A percentile compares a stretch with the other conserved stretches of the same genome.
Conservation (phyloP, 108 stramenopile genomes). For the Skeletonema menzelii region DNA sequence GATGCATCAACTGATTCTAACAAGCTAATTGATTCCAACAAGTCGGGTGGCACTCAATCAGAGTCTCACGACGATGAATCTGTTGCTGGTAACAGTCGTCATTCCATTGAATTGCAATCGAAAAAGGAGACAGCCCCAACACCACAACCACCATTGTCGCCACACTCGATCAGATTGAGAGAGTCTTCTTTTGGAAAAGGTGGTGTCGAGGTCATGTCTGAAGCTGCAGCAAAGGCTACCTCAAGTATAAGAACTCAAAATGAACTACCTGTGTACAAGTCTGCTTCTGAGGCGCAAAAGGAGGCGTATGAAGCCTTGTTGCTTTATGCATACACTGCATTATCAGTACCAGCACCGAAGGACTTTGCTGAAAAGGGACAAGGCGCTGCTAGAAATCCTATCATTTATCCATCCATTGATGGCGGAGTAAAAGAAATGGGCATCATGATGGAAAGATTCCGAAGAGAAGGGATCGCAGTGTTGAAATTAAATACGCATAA, state of each 20-base stretch:
- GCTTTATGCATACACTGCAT: constrained; percentile 39
- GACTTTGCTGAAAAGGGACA: constrained; percentile 35
- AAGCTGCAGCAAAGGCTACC: neutral
- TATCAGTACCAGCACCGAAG: constrained; percentile 28
- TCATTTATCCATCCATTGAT: constrained; percentile 20
- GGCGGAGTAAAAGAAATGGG: constrained; percentile 41
- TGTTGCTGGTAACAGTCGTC: neutral
- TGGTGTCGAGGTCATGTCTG: neutral
- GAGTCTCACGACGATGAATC: neutral
- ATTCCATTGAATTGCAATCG: neutral
- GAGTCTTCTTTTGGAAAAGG: neutral
- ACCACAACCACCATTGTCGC: neutral
- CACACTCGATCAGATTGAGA: neutral
- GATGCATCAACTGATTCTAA: neutral
- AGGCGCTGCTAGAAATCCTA: neutral
- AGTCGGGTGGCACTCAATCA: neutral
- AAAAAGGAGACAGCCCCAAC: neutral
- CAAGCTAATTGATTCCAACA: neutral
- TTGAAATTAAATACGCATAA: constrained; percentile 79
- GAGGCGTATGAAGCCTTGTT: constrained; percentile 33
- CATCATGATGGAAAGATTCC: constrained; percentile 52
- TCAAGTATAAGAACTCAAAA: neutral
- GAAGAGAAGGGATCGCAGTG: constrained; percentile 64
- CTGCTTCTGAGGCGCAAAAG: constrained; percentile 18
- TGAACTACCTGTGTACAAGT: neutral